These are phyloP conservation scores for Paragyromitra xinjiangensis DNA, from an alignment of 495 filamentous ascomycete species.

Conservation along the genomic window DNA sequence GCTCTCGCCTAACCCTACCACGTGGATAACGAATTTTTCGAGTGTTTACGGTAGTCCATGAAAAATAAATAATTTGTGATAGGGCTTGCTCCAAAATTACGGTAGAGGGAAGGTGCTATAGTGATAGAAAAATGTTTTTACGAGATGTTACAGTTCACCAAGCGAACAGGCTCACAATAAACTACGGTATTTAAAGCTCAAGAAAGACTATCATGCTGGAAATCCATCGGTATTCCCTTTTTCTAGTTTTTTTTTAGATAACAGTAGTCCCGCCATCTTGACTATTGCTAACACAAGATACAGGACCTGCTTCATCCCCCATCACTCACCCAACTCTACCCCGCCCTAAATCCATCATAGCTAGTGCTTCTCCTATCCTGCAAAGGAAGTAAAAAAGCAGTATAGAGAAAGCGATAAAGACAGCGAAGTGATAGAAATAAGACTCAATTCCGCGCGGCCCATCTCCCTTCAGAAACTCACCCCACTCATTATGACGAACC, in stretches of 20 bases:
- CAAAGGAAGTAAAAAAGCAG: conserved; percentile 12
- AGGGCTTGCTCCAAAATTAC: neutral
- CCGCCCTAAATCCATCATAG: conserved; percentile 13
- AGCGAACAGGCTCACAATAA: too few relatives aligned
- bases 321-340: conserved; percentile 1
- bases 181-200: too few relatives aligned
- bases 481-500: conserved; percentile 8
- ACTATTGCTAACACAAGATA: neutral
- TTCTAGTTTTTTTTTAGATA: neutral
- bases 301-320: conserved; percentile 15
- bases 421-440: conserved; percentile 25
- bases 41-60: neutral
- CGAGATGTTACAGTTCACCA: too few relatives aligned
- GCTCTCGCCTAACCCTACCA: too few relatives aligned
- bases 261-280: conserved; percentile 2
- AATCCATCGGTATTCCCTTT: conserved; percentile 45
- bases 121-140: too few relatives aligned
- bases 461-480: conserved; percentile 1
- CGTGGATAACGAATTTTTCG: too few relatives aligned
- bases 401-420: conserved; percentile 20
- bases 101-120: neutral
- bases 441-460: conserved; percentile 32
- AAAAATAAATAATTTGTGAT: neutral
- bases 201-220: conserved; percentile 4
- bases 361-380: conserved; percentile 5